These are phyloP conservation scores for Encephalitozoon cuniculi DNA, from an alignment of 371 early-diverging fungal species.

Conservation along the genomic window DNA sequence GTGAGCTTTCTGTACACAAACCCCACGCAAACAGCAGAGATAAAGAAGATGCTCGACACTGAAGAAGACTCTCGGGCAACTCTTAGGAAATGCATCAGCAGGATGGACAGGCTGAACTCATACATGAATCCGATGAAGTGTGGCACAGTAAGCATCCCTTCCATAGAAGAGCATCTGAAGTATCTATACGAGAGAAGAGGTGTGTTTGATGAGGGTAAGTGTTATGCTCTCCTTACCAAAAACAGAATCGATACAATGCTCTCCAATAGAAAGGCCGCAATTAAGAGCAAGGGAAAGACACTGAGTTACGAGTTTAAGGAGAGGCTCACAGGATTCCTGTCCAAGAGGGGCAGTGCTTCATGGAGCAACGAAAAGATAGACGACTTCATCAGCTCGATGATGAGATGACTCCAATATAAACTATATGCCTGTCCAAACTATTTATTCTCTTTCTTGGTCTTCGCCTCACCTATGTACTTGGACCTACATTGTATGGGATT, in stretches of 20 bases:
- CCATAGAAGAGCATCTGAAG: background rate
- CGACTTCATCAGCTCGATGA: slow-evolving; percentile 30
- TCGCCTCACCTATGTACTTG: slow-evolving; percentile 14
- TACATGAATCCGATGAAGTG: background rate
- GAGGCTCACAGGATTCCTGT: slow-evolving; percentile 31
- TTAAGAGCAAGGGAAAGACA: slow-evolving; percentile 1
- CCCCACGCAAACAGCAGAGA: background rate
- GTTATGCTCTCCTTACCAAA: background rate
- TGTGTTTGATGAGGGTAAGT: background rate
- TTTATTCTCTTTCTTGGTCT: background rate
- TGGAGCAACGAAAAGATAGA: slow-evolving; percentile 37
- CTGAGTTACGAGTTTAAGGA: slow-evolving; percentile 12
- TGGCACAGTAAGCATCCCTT: background rate
- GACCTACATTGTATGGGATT: slow-evolving; percentile 44
- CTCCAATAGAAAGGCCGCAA: background rate
- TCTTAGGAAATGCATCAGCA: background rate
- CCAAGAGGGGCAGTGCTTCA: background rate
- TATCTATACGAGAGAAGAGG: background rate
- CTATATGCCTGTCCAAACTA: background rate
- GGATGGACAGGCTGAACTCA: background rate
- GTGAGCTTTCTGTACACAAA: background rate
- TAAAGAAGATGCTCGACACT: background rate
- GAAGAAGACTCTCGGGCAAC: background rate
- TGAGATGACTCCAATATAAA: background rate
- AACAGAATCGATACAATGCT: background rate